These are phyloP conservation scores for Sanguinoderma infundibulare DNA, from an alignment of 1,284 basidiomycete genomes.

Conservation along the genomic window DNA sequence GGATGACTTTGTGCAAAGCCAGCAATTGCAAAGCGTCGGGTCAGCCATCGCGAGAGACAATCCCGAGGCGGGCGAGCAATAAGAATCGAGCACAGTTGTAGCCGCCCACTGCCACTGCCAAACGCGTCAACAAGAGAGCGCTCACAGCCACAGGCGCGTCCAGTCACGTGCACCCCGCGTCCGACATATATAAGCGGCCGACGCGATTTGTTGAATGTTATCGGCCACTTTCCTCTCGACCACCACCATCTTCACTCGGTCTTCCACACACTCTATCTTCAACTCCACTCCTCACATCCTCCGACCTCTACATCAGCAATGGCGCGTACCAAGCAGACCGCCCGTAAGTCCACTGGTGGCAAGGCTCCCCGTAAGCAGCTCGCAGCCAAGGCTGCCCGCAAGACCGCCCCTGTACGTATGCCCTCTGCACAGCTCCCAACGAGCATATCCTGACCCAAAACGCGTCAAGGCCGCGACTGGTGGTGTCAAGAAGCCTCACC, in stretches of 20 bases:
- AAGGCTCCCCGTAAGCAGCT: slow-evolving; percentile 92
- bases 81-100: neutral
- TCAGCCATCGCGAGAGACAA: neutral
- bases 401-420: slow-evolving; percentile 54
- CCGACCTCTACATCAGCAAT: slow-evolving; percentile 31
- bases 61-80: neutral
- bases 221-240: slow-evolving; percentile 24
- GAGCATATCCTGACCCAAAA: neutral
- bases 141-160: slow-evolving; percentile 32
- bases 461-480: slow-evolving; percentile 59
- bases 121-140: slow-evolving; percentile 5
- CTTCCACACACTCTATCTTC: slow-evolving; percentile 11
- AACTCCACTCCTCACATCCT: slow-evolving; percentile 8
- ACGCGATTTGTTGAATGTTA: slow-evolving; percentile 30
- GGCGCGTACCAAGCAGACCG: slow-evolving; percentile 80
- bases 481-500: slow-evolving; percentile 97
- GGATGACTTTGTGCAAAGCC: neutral
- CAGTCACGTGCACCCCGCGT: slow-evolving; percentile 31
- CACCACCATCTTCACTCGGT: slow-evolving; percentile 20
- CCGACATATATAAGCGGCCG: slow-evolving; percentile 28
- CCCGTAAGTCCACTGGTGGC: slow-evolving; percentile 86
- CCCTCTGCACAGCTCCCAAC: too few species aligned
- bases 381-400: slow-evolving; percentile 82
- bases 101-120: neutral
- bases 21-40: neutral